Conservation (phyloP, 352 stramenopile genomes). For the Globisporangium polare region DNA sequence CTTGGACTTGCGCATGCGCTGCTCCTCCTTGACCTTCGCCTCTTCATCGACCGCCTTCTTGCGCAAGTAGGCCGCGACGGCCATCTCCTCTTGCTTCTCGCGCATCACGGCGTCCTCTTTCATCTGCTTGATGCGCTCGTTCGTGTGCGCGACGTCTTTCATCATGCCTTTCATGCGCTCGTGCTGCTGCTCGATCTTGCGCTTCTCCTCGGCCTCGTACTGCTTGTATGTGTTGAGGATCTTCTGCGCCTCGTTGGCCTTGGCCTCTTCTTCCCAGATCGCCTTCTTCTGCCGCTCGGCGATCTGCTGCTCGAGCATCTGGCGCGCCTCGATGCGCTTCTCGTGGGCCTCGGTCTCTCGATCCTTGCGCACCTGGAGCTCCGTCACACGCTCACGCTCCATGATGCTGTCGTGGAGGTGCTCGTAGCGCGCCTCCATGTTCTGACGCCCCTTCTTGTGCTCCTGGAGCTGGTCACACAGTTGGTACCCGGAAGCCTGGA, state of each 20-base stretch:
- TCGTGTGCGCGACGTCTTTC: slow-evolving; percentile 51
- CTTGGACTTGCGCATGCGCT: slow-evolving; percentile 62
- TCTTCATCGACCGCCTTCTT: slow-evolving; percentile 75
- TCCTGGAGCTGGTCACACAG: slow-evolving; percentile 54
- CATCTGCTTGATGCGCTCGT: slow-evolving; percentile 63
- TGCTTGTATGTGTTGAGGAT: slow-evolving; percentile 81
- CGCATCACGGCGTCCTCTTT: slow-evolving; percentile 43
- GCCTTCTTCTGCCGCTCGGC: slow-evolving; percentile 55
- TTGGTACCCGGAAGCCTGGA: slow-evolving; percentile 58
- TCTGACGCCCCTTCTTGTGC: slow-evolving; percentile 36
- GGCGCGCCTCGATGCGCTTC: slow-evolving; percentile 54
- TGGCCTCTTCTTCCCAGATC: slow-evolving; percentile 75
- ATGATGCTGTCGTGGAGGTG: slow-evolving; percentile 72
- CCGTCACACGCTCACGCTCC: slow-evolving; percentile 54
- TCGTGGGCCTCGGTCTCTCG: slow-evolving; percentile 31
- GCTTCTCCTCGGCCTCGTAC: slow-evolving; percentile 65
- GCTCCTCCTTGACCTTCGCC: slow-evolving; percentile 54
- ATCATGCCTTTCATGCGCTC: slow-evolving; percentile 41
- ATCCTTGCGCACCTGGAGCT: slow-evolving; percentile 49
- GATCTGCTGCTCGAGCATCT: slow-evolving; percentile 75
- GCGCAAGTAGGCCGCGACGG: slow-evolving; percentile 53
- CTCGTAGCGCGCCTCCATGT: slow-evolving; percentile 53
- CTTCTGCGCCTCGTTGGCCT: slow-evolving; percentile 72
- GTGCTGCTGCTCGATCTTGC: slow-evolving; percentile 46
- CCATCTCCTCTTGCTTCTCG: slow-evolving; percentile 67